phyloP scores from a whole-genome alignment of 192 early-diverging fungal genomes.

The Coemansia sp. region DNA sequence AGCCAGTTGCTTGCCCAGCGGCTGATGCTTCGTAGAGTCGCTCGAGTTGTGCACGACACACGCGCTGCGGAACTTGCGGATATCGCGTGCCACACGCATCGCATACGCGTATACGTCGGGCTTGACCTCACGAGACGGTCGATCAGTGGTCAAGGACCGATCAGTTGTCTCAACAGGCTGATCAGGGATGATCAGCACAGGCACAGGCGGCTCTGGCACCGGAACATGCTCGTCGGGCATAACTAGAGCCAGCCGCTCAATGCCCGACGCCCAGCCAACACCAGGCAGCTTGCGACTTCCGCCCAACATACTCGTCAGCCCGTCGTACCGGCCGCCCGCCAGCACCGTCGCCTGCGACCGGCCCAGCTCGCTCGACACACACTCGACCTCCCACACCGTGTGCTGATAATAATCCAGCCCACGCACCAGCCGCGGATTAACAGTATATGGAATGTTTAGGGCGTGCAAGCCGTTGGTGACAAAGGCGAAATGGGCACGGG shows the following conservation, averaged over 20 bases:
- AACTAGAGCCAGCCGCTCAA: constrained; percentile 59
- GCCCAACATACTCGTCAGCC: constrained; percentile 58
- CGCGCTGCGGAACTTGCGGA: constrained; percentile 11
- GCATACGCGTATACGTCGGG: constrained; percentile 31
- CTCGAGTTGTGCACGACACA: constrained; percentile 18
- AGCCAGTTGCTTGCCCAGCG: constrained; percentile 36
- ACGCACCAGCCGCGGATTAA: constrained; percentile 59
- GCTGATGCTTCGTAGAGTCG: neutral
- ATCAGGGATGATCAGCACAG: constrained; percentile 35
- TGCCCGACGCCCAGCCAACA: constrained; percentile 65
- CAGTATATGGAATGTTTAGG: constrained; percentile 54
- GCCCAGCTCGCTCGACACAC: constrained; percentile 44
- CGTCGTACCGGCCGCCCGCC: constrained; percentile 69
- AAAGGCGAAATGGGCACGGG: constrained; percentile 51
- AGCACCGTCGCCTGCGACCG: constrained; percentile 63
- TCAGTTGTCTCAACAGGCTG: neutral
- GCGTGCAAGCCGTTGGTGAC: constrained; percentile 45
- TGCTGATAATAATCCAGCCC: constrained; percentile 73
- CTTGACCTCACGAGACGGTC: neutral
- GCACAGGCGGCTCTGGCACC: constrained; percentile 9
- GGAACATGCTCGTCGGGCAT: constrained; percentile 15
- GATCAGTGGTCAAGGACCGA: no score
- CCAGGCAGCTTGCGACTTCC: constrained; percentile 55
- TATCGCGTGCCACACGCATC: constrained; percentile 14
- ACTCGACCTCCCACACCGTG: constrained; percentile 65